A percentile compares a stretch with the other conserved stretches of the same genome.
phyloP scores from a whole-genome alignment of 2,329 filamentous ascomycete species.

The Neurospora sp. region DNA sequence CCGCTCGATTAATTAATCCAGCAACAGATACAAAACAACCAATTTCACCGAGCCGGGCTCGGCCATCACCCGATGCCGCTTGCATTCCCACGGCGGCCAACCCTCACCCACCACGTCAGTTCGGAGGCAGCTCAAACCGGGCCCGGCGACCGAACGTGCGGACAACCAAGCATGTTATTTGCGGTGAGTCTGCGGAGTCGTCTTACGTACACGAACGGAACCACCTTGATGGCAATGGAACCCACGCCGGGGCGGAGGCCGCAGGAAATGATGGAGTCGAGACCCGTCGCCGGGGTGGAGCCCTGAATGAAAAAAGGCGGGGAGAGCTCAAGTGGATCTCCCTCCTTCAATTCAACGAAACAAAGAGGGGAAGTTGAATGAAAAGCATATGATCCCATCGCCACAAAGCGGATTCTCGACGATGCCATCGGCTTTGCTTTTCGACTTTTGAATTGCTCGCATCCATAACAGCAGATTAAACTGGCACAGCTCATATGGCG shows the following conservation, averaged over 20 bases:
- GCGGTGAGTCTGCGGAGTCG: neutral
- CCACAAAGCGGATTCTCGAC: neutral
- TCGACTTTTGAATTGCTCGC: neutral
- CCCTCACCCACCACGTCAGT: neutral
- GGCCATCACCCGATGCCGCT: neutral
- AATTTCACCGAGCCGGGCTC: neutral
- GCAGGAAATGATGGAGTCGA: neutral
- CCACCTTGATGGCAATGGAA: neutral
- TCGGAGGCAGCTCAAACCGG: neutral
- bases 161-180: neutral
- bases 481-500: neutral
- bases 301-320: neutral
- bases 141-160: neutral
- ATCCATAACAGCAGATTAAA: neutral
- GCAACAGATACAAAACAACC: neutral
- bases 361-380: neutral
- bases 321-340: neutral
- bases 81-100: neutral
- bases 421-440: neutral
- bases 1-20: neutral
- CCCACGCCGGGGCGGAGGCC: neutral
- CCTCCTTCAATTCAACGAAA: neutral
- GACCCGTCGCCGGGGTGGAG: neutral
- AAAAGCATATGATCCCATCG: neutral
- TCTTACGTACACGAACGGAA: neutral